phyloP scores from a whole-genome alignment of 2,329 filamentous ascomycete genomes.

The Fusarium begoniae region DNA sequence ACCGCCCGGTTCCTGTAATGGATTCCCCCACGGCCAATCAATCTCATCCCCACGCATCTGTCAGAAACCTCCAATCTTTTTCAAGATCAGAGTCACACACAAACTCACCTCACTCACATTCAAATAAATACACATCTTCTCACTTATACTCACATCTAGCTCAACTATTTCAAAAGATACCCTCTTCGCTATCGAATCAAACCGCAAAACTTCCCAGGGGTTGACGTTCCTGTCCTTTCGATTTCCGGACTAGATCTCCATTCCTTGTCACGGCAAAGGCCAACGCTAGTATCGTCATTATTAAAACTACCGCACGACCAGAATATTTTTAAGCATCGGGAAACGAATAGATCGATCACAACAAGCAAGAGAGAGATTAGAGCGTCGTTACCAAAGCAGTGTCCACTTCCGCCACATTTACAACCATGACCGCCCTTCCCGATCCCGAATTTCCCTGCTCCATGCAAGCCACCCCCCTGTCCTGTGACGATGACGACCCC shows the following conservation, averaged over 20 bases:
- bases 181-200: slow-evolving; percentile 1
- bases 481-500: slow-evolving; percentile 21
- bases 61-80: slow-evolving; percentile 23
- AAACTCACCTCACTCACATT: not conserved
- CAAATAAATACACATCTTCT: not conserved
- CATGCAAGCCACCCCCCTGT: slow-evolving; percentile 58
- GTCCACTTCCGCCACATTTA: slow-evolving; percentile 25
- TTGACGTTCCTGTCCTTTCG: slow-evolving; percentile 14
- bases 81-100: slow-evolving; percentile 9
- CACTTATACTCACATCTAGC: not conserved
- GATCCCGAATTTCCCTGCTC: slow-evolving; percentile 69
- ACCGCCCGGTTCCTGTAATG: slow-evolving; percentile 1
- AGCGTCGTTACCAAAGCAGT: slow-evolving; percentile 16
- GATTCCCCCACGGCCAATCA: slow-evolving; percentile 27
- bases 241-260: slow-evolving; percentile 21
- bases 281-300: slow-evolving; percentile 10
- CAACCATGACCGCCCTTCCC: slow-evolving; percentile 51
- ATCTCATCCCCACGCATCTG: slow-evolving; percentile 29
- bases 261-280: slow-evolving; percentile 21
- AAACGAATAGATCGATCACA: slow-evolving; percentile 28
- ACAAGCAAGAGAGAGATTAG: slow-evolving; percentile 13
- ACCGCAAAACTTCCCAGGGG: slow-evolving; percentile 4
- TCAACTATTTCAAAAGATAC: slow-evolving; percentile 3
- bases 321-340: not conserved
- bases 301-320: not conserved